Conservation (phyloP, 352 stramenopile species). For the Globisporangium camurandrum region DNA sequence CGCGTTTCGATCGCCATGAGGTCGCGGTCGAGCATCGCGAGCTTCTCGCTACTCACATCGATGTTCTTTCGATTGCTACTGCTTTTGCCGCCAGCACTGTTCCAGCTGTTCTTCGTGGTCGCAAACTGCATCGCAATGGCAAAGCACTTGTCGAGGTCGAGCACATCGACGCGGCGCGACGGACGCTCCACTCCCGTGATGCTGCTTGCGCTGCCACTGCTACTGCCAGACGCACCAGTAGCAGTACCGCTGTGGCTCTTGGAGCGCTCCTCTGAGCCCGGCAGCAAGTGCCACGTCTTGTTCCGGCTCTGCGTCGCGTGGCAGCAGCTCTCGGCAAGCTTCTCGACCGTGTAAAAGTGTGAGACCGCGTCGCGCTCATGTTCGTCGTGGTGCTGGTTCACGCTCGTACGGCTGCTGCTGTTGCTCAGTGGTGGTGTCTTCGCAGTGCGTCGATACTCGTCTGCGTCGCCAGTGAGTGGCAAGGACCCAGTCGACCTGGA, state of each 20-base stretch:
- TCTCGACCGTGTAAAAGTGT: conserved; percentile 78
- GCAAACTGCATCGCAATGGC: conserved; percentile 59
- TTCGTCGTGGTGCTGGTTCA: conserved; percentile 17
- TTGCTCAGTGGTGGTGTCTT: conserved; percentile 4
- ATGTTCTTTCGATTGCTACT: conserved; percentile 21
- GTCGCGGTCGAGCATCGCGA: conserved; percentile 60
- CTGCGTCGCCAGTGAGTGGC: background rate
- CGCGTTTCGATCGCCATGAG: conserved; percentile 49
- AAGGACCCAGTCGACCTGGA: conserved; percentile 1
- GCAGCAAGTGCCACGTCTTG: conserved; percentile 72
- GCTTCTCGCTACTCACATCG: conserved; percentile 30
- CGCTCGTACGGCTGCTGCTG: too few species aligned
- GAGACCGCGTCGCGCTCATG: conserved; percentile 32
- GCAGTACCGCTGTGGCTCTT: conserved; percentile 39
- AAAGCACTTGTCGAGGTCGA: conserved; percentile 67
- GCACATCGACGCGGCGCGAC: conserved; percentile 49
- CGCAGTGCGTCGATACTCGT: conserved; percentile 1
- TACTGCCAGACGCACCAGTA: conserved; percentile 13
- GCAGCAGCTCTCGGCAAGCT: conserved; percentile 57
- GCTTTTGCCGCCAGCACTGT: too few species aligned
- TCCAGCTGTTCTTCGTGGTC: too few species aligned
- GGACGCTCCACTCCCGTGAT: conserved; percentile 56
- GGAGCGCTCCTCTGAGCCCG: conserved; percentile 46
- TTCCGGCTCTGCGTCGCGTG: conserved; percentile 61
- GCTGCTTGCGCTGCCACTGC: conserved; percentile 21